These are phyloP conservation scores for Aspergillus intermedius DNA, from an alignment of 2,329 filamentous ascomycete species.

Conservation along the genomic window DNA sequence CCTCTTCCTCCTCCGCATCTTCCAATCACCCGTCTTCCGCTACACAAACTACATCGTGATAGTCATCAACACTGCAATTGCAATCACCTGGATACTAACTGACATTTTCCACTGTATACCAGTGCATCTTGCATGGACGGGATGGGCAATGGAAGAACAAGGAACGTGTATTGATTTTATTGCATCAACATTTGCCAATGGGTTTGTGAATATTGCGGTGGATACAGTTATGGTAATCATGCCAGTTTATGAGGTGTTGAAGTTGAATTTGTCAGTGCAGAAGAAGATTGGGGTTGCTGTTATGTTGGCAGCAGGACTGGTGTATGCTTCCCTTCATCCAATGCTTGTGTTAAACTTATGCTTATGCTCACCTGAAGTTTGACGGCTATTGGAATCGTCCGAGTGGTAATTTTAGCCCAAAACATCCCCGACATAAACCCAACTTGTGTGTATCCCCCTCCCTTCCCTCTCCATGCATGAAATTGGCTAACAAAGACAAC, in stretches of 20 bases:
- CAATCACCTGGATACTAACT: constrained; percentile 12
- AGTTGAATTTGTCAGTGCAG: constrained; percentile 11
- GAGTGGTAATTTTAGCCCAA: constrained; percentile 20
- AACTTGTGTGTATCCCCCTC: constrained; percentile 2
- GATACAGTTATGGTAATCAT: constrained; percentile 16
- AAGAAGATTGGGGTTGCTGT: constrained; percentile 13
- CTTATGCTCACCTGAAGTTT: not conserved
- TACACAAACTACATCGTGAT: constrained; percentile 13
- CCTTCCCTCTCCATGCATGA: not conserved
- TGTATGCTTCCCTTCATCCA: constrained; percentile 5
- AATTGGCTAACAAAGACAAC: not conserved
- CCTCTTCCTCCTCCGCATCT: constrained; percentile 19
- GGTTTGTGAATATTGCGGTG: constrained; percentile 15
- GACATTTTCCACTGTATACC: constrained; percentile 15
- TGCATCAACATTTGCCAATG: constrained; percentile 11
- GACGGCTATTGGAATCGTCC: constrained; percentile 4
- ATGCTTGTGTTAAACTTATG: not conserved
- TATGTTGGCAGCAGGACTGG: constrained; percentile 15
- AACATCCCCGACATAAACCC: constrained; percentile 16
- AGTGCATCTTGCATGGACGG: constrained; percentile 15
- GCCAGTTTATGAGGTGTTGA: constrained; percentile 16
- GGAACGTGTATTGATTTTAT: constrained; percentile 16
- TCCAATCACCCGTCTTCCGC: constrained; percentile 12
- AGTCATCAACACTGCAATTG: constrained; percentile 14
- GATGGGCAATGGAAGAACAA: constrained; percentile 10